Evolutionary conservation across 2,329 filamentous ascomycete genomes (phyloP).

Genomic region (Fusarium armeniacum): DNA sequence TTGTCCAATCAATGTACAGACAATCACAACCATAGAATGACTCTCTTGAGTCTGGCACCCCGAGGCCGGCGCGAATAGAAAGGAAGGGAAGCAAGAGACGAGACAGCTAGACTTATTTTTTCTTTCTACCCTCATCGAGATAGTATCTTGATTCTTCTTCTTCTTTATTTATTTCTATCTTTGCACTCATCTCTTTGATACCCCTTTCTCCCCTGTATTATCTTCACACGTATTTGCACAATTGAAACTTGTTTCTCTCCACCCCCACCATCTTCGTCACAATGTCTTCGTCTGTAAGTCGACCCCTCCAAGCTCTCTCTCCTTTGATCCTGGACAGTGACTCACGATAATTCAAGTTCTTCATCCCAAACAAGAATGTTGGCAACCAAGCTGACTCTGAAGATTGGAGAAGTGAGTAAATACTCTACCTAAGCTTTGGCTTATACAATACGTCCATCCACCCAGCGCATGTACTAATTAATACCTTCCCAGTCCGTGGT

Average conservation of each 20-base stretch:
- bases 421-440: constrained; percentile 40
- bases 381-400: constrained; percentile 81
- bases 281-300: constrained; percentile 50
- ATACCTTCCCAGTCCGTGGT: constrained; percentile 74
- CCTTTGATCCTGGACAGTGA: constrained; percentile 44
- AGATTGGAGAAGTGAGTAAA: constrained; percentile 81
- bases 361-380: constrained; percentile 82
- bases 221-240: constrained; percentile 3
- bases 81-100: constrained; percentile 18
- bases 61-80: constrained; percentile 48
- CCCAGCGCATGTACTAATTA: constrained; percentile 44
- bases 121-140: constrained; percentile 15
- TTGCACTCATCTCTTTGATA: constrained; percentile 2
- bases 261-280: constrained; percentile 38
- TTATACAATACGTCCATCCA: constrained; percentile 1
- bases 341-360: constrained; percentile 65
- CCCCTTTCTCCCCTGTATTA: background rate
- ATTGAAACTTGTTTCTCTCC: constrained; percentile 19
- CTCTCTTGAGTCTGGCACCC: constrained; percentile 44
- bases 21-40: constrained; percentile 46
- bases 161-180: constrained; percentile 3
- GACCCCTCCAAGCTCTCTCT: constrained; percentile 25
- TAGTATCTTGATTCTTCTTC: constrained; percentile 14
- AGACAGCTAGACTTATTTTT: constrained; percentile 6
- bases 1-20: constrained; percentile 45